Percentiles rank a stretch among this genome's conserved stretches.
These are phyloP conservation scores for Anthracocystis panici-leucophaei DNA, from an alignment of 1,284 basidiomycete species.

Conservation along the genomic window DNA sequence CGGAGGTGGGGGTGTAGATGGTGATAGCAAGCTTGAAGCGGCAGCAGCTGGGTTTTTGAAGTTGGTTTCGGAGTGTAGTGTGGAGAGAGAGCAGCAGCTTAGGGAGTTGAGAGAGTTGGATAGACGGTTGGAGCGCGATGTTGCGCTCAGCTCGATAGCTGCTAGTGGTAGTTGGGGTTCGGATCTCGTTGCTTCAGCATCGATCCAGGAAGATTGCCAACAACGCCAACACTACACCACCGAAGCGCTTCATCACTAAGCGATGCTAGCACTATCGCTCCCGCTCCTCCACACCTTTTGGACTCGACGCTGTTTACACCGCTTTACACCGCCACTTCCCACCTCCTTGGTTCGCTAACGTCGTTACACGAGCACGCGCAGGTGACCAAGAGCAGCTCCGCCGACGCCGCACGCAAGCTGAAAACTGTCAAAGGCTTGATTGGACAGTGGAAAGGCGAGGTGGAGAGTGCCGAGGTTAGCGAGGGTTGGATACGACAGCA, in stretches of 20 bases:
- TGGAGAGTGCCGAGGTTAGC: slow-evolving; percentile 34
- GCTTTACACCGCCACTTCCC: slow-evolving; percentile 26
- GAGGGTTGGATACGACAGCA: slow-evolving; percentile 25
- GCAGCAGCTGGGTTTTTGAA: slow-evolving; percentile 25
- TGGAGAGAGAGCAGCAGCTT: slow-evolving; percentile 43
- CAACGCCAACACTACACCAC: neutral
- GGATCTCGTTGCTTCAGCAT: too few relatives aligned
- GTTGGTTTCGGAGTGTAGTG: slow-evolving; percentile 26
- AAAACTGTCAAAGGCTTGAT: slow-evolving; percentile 34
- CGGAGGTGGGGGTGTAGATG: slow-evolving; percentile 14
- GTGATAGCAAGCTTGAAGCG: slow-evolving; percentile 25
- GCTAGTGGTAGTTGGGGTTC: neutral
- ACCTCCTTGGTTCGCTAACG: slow-evolving; percentile 19
- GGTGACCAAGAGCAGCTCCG: slow-evolving; percentile 31
- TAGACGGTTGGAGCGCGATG: slow-evolving; percentile 8
- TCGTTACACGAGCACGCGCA: slow-evolving; percentile 53
- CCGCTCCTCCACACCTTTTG: neutral
- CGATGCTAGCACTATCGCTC: slow-evolving; percentile 10
- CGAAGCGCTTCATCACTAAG: neutral
- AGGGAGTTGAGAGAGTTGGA: slow-evolving; percentile 48
- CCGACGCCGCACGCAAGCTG: slow-evolving; percentile 43
- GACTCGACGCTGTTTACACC: slow-evolving; percentile 13
- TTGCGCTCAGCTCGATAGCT: too few relatives aligned
- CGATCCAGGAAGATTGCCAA: too few relatives aligned
- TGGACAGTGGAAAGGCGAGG: slow-evolving; percentile 35